Evolutionary conservation across 768 basidiomycete species (phyloP).

Genomic region (Suillus subalutaceus): DNA sequence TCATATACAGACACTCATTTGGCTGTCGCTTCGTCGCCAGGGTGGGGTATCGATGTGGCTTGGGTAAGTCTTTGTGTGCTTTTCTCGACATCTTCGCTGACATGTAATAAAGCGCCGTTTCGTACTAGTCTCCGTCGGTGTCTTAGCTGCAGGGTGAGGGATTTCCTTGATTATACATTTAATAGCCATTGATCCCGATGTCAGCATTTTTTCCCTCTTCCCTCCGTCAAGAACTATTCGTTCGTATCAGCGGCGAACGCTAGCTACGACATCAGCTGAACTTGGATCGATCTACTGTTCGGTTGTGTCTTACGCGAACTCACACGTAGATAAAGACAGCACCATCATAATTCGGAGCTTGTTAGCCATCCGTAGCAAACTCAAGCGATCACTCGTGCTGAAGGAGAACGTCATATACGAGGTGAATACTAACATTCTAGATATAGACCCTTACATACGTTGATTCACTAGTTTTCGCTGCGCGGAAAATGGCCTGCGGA

Average conservation of each 20-base stretch:
- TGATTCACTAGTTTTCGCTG: conserved; percentile 61
- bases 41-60: conserved; percentile 66
- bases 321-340: conserved; percentile 54
- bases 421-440: conserved; percentile 39
- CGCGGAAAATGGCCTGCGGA: conserved; percentile 80
- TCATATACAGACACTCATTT: conserved; percentile 68
- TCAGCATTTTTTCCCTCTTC: conserved; percentile 67
- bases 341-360: conserved; percentile 62
- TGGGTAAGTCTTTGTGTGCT: conserved; percentile 50
- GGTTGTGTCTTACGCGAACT: conserved; percentile 71
- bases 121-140: conserved; percentile 69
- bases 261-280: conserved; percentile 69
- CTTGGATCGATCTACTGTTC: conserved; percentile 76
- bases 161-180: neutral
- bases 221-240: conserved; percentile 80
- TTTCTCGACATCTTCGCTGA: neutral
- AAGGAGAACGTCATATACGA: conserved; percentile 68
- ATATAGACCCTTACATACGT: conserved; percentile 3
- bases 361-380: conserved; percentile 75
- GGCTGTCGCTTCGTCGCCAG: conserved; percentile 49
- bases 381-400: conserved; percentile 60
- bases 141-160: conserved; percentile 74
- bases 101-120: conserved; percentile 54
- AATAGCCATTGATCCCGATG: conserved; percentile 11
- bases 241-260: conserved; percentile 66